phyloP scores from a whole-genome alignment of 768 basidiomycete species.

The Suillus hirtellus region DNA sequence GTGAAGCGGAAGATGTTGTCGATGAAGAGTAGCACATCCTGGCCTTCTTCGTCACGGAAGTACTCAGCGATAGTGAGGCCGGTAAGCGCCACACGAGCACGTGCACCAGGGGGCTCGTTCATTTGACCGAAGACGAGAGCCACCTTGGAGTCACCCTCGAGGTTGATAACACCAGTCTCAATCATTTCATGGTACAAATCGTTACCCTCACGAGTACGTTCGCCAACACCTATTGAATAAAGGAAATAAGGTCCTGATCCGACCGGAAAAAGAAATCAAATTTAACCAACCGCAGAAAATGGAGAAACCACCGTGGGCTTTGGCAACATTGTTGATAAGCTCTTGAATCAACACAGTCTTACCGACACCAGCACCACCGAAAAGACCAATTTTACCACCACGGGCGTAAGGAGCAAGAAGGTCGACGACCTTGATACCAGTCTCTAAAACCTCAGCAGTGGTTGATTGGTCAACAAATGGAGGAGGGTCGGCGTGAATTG shows the following conservation, averaged over 20 bases:
- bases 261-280: neutral
- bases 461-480: slow-evolving; percentile 98
- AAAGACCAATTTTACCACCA: slow-evolving; percentile 99
- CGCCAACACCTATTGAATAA: slow-evolving; percentile 81
- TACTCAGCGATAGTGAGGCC: slow-evolving; percentile 99
- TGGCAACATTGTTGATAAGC: slow-evolving; percentile 99
- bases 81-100: slow-evolving; percentile 99
- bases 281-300: slow-evolving; percentile 85
- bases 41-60: slow-evolving; percentile 99
- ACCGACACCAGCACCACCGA: slow-evolving; percentile 99
- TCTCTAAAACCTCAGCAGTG: slow-evolving; percentile 97
- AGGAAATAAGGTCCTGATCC: slow-evolving; percentile 15
- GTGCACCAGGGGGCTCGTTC: slow-evolving; percentile 99
- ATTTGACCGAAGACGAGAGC: slow-evolving; percentile 99
- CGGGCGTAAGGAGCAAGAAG: slow-evolving; percentile 99
- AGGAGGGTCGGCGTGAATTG: slow-evolving; percentile 98
- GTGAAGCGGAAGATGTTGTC: slow-evolving; percentile 99
- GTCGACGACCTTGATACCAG: slow-evolving; percentile 99
- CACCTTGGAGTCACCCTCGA: slow-evolving; percentile 99
- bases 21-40: slow-evolving; percentile 99
- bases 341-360: slow-evolving; percentile 99
- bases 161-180: slow-evolving; percentile 99
- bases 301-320: slow-evolving; percentile 99
- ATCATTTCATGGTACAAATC: slow-evolving; percentile 99
- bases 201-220: slow-evolving; percentile 99